Base-by-base conservation (phyloP, 192 early-diverging fungal species). In the Mortierella alpina region DNA sequence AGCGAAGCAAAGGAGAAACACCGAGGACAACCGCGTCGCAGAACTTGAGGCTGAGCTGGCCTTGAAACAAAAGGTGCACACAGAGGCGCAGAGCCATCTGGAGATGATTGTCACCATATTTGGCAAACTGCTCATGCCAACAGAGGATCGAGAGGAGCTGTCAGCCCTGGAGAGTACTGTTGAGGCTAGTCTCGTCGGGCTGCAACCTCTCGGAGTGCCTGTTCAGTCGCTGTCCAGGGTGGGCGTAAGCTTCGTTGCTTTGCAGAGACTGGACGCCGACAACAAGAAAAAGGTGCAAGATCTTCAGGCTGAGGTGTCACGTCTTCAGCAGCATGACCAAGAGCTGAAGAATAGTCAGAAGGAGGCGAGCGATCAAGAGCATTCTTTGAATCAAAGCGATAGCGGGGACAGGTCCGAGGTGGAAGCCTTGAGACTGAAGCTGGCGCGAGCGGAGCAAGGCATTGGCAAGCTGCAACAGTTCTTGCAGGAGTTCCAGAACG, bases 401-500 rank as follows among this genome's bases (percentile, higher is more conserved):
- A 3, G 12, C 18, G 31, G 57, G n/a, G 7, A 44, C 10, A 39
- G 14, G 7, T 13, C 17, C 3, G 50, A 70, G 13, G 57, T 51
- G 7, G 41, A 51, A 6, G 63, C 59, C 6, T 31, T 79, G 23
- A 47, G 42, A 15, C 50, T 63, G 13, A 60, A 79, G 39, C 49
- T 79, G 50, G 42, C 22, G 1, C 59, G 41, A 20, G 63, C 68
- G 5, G 69, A 79, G 47, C 55, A 61, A 2, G 69, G 58, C 17
- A 59, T 79, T n/a, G 31, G 52, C 47, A 79, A 72, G 54, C 31
- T 79, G 20, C 75, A 72, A 47, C 75, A 79, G 59, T 79, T 79
- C 44, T 45, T 79, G 0, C 69, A 79, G 9, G 75, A 79, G 59
- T 79, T 79, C 47, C 75, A 79, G 58, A 66, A 65, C 40, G 75